These are phyloP conservation scores for Saccharomycopsis lassenensis DNA, from an alignment of 805 yeast genomes.

Conservation along the genomic window DNA sequence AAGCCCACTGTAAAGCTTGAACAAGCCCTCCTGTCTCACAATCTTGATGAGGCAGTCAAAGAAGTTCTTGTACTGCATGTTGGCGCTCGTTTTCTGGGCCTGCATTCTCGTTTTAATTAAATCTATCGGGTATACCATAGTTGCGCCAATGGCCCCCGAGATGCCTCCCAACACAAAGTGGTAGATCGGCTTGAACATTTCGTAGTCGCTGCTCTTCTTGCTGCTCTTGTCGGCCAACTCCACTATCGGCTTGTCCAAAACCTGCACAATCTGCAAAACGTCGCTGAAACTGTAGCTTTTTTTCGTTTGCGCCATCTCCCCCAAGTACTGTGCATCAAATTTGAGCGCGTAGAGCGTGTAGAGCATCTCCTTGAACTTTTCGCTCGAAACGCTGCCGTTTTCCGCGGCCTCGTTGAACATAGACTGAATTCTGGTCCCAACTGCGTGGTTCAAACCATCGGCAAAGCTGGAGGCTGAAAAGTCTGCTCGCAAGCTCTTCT, in stretches of 20 bases:
- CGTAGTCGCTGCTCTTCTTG: constrained; percentile 27
- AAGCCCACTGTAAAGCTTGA: constrained; percentile 68
- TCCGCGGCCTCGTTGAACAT: too few relatives aligned
- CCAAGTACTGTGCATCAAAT: too few relatives aligned
- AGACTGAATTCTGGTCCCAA: too few relatives aligned
- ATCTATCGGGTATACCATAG: constrained; percentile 94
- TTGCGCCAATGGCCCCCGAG: constrained; percentile 98
- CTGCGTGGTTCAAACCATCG: too few relatives aligned
- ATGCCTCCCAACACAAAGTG: constrained; percentile 85
- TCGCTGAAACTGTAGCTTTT: too few relatives aligned
- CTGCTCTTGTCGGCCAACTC: background rate
- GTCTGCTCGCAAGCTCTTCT: background rate
- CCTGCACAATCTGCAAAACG: too few relatives aligned
- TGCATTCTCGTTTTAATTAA: constrained; percentile 95
- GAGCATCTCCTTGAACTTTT: too few relatives aligned
- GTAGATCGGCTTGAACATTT: constrained; percentile 77
- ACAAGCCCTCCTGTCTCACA: constrained; percentile 56
- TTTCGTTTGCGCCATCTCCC: too few relatives aligned
- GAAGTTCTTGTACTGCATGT: constrained; percentile 52
- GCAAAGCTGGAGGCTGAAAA: too few relatives aligned
- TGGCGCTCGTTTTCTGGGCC: constrained; percentile 65
- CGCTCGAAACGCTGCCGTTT: too few relatives aligned
- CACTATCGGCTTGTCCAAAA: too few relatives aligned
- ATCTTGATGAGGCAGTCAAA: constrained; percentile 79
- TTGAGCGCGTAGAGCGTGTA: too few relatives aligned